Evolutionary conservation across 2,329 filamentous ascomycete genomes (phyloP).

Genomic region (Endoconidiophora laricicola): DNA sequence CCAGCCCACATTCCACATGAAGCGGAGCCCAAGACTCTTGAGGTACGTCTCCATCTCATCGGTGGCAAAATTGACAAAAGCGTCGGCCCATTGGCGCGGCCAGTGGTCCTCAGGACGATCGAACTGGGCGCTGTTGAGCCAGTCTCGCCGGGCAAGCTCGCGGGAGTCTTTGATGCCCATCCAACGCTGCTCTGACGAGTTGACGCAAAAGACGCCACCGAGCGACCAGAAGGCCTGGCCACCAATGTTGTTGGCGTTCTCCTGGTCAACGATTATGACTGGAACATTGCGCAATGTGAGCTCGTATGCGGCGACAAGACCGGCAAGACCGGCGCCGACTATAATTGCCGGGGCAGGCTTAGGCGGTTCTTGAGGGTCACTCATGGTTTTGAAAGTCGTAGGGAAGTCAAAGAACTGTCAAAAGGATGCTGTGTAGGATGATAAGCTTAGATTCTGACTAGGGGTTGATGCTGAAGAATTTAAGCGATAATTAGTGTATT

Average conservation of each 20-base stretch:
- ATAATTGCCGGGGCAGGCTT: constrained; percentile 31
- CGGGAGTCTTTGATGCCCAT: constrained; percentile 41
- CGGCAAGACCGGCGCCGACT: constrained; percentile 39
- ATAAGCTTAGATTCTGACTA: too few species aligned
- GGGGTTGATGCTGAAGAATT: too few species aligned
- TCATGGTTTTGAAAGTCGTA: background rate
- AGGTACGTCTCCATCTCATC: constrained; percentile 43
- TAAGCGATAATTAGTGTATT: too few species aligned
- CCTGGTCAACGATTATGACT: constrained; percentile 39
- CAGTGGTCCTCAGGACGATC: constrained; percentile 39
- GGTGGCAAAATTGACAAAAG: constrained; percentile 44
- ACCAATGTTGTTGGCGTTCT: constrained; percentile 37
- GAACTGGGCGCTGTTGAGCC: constrained; percentile 40
- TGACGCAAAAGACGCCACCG: constrained; percentile 42
- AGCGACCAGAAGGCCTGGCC: constrained; percentile 50
- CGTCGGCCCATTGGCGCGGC: constrained; percentile 45
- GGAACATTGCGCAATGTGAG: constrained; percentile 33
- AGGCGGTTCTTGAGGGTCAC: background rate
- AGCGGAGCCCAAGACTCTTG: constrained; percentile 33
- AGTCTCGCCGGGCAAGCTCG: constrained; percentile 40
- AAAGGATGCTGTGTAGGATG: too few species aligned
- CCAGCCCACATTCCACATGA: constrained; percentile 40
- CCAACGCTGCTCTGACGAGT: constrained; percentile 39
- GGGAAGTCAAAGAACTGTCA: too few species aligned
- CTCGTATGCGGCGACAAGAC: constrained; percentile 43